Conservation (phyloP, 164 flowering plant genomes). For the Magnolia kwangsiensis region DNA sequence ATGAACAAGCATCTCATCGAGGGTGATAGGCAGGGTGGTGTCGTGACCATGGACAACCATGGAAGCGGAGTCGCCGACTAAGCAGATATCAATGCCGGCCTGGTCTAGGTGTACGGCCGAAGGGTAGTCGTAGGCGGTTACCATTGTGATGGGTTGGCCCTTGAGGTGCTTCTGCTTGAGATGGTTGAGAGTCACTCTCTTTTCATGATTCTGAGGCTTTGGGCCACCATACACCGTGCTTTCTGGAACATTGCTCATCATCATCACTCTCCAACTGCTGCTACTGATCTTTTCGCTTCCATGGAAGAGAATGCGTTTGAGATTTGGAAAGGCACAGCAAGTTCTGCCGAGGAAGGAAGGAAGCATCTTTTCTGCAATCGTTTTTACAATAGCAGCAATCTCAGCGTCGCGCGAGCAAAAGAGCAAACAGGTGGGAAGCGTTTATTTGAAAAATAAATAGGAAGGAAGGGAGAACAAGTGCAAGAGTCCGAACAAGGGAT, state of each 20-base stretch:
- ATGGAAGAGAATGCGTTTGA: background rate
- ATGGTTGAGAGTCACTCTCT: slow-evolving; percentile 61
- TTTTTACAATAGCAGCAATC: background rate
- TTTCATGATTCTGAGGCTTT: slow-evolving; percentile 51
- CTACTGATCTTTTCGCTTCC: background rate
- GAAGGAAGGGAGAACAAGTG: too few species aligned
- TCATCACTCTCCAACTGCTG: background rate
- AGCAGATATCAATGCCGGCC: slow-evolving; percentile 83
- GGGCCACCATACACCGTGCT: slow-evolving; percentile 89
- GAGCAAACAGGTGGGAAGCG: too few species aligned
- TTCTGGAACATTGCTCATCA: slow-evolving; percentile 82
- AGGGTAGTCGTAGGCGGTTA: slow-evolving; percentile 94
- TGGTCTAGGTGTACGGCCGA: slow-evolving; percentile 81
- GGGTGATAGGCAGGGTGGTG: slow-evolving; percentile 79
- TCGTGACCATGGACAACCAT: slow-evolving; percentile 99
- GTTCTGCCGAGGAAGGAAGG: background rate
- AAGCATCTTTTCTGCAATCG: background rate
- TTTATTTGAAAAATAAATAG: too few species aligned
- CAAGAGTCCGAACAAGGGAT: too few species aligned
- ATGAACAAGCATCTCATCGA: slow-evolving; percentile 94
- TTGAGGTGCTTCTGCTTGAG: slow-evolving; percentile 56
- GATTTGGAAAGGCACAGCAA: background rate
- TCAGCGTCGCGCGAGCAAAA: too few species aligned
- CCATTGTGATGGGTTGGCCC: slow-evolving; percentile 73
- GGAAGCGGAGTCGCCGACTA: slow-evolving; percentile 92